These are phyloP conservation scores for Cucumis melo DNA, from an alignment of 306 rosid genomes.

Conservation along the genomic window DNA sequence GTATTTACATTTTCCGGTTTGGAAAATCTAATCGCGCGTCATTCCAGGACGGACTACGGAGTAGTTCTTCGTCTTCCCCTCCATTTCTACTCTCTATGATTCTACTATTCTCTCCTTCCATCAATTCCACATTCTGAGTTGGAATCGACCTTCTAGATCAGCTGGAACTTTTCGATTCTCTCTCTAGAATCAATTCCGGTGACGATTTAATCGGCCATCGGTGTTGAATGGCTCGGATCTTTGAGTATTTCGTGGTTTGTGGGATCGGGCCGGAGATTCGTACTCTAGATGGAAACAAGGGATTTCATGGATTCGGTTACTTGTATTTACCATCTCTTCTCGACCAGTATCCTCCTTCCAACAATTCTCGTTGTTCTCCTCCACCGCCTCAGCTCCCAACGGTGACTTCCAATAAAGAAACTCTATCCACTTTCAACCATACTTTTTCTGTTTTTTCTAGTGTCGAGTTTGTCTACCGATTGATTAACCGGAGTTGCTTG, in stretches of 20 bases:
- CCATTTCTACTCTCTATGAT: background rate
- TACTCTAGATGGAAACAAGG: constrained; percentile 67
- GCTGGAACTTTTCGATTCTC: background rate
- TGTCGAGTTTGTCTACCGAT: background rate
- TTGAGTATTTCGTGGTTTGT: constrained; percentile 89
- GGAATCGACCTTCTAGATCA: background rate
- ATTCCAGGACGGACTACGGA: background rate
- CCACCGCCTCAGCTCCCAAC: constrained; percentile 97
- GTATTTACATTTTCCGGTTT: background rate
- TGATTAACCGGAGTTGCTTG: constrained; percentile 4
- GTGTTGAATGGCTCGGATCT: constrained; percentile 70
- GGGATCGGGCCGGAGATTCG: constrained; percentile 98
- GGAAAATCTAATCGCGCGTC: background rate
- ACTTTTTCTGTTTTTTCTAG: background rate
- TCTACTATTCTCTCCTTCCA: background rate
- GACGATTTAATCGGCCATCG: background rate
- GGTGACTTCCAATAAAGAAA: constrained; percentile 23
- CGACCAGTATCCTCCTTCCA: constrained; percentile 67
- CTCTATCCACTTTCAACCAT: background rate
- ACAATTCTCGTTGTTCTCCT: constrained; percentile 74
- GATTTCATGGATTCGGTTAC: constrained; percentile 57
- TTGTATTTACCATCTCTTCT: constrained; percentile 70
- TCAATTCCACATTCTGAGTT: background rate
- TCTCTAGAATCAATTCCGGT: background rate
- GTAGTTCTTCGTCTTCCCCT: background rate